These are phyloP conservation scores for Aspergillus novofumigatus DNA, from an alignment of 2,329 filamentous ascomycete species.

Conservation along the genomic window DNA sequence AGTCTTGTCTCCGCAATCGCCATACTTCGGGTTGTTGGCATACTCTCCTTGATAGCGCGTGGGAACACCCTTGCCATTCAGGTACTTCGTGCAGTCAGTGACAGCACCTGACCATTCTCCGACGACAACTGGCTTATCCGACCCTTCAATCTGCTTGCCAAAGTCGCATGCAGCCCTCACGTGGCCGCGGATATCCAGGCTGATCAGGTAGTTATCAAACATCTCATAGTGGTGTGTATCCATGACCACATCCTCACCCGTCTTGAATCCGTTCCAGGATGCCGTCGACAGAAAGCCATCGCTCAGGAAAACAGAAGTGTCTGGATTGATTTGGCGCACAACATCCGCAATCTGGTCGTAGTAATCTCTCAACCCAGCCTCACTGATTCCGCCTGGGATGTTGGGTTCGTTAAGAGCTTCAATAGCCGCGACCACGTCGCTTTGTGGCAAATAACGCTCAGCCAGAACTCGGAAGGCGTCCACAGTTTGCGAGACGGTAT, in stretches of 20 bases:
- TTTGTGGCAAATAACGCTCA: constrained; percentile 50
- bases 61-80: constrained; percentile 56
- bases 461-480: constrained; percentile 56
- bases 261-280: constrained; percentile 60
- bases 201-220: constrained; percentile 52
- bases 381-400: constrained; percentile 36
- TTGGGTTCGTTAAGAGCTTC: constrained; percentile 44
- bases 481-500: constrained; percentile 40
- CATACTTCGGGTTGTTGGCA: constrained; percentile 45
- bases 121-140: constrained; percentile 64
- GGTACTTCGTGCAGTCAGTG: constrained; percentile 54
- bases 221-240: constrained; percentile 69
- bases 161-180: constrained; percentile 54
- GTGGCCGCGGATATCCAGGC: constrained; percentile 51
- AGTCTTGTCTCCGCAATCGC: constrained; percentile 52
- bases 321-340: constrained; percentile 42
- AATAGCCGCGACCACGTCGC: constrained; percentile 56
- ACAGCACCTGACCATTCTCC: constrained; percentile 67
- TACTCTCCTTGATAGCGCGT: constrained; percentile 56
- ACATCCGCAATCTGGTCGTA: constrained; percentile 51
- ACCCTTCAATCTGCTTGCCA: constrained; percentile 39
- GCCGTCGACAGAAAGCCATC: constrained; percentile 44
- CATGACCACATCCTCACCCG: constrained; percentile 52
- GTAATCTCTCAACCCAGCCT: constrained; percentile 49
- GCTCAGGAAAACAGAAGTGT: constrained; percentile 54